Percentiles rank a stretch among this genome's conserved stretches.
phyloP scores from a whole-genome alignment of 78 protist genomes.

The Dictyostelium brefeldianum region DNA sequence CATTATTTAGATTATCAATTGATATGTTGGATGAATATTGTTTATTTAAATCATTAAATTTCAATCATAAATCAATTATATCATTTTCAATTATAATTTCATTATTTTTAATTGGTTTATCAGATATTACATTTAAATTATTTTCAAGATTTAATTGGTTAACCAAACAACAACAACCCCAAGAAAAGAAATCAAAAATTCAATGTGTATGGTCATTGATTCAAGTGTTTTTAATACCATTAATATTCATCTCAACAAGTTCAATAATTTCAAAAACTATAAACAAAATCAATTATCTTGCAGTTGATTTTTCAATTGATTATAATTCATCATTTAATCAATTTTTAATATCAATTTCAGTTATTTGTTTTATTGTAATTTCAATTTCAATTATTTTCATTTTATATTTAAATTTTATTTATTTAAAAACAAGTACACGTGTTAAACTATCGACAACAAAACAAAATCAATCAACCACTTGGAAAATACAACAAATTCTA shows the following conservation, averaged over 20 bases:
- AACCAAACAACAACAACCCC: too few relatives aligned
- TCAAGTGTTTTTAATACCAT: neutral
- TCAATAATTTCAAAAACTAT: neutral
- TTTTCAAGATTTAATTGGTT: too few relatives aligned
- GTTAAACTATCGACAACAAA: too few relatives aligned
- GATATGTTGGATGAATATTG: neutral
- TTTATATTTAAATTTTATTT: neutral
- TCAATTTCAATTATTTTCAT: neutral
- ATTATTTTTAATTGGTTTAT: neutral
- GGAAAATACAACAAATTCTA: too few relatives aligned
- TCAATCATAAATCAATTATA: neutral
- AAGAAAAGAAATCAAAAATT: neutral
- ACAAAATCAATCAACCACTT: too few relatives aligned
- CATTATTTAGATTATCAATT: neutral
- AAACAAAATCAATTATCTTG: neutral
- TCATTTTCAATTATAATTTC: neutral
- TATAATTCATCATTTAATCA: neutral
- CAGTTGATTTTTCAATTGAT: neutral
- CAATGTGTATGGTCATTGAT: neutral
- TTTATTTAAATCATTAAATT: neutral
- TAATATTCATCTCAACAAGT: neutral
- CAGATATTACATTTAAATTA: neutral
- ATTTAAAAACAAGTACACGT: too few relatives aligned
- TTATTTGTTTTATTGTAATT: neutral
- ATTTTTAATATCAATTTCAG: neutral